Percentiles rank a stretch among this genome's conserved stretches.
phyloP scores from a whole-genome alignment of 192 early-diverging fungal species.

The Umbelopsis isabellina region DNA sequence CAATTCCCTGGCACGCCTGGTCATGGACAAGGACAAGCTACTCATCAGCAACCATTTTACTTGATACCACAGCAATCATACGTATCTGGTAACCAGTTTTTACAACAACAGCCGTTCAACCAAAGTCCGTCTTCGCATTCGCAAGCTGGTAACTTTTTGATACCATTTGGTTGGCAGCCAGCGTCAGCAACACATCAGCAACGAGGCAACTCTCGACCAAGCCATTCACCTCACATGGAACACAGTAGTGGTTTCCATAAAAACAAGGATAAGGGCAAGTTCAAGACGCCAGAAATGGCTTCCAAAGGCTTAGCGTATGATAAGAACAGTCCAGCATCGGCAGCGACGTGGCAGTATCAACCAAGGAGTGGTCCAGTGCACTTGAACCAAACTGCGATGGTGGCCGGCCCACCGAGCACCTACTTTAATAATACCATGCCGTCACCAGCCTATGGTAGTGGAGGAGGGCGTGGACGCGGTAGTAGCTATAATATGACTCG shows the following conservation, averaged over 20 bases:
- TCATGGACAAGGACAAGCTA: conserved; percentile 7
- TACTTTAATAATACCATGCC: conserved; percentile 21
- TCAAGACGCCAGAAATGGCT: conserved; percentile 8
- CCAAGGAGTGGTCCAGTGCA: conserved; percentile 9
- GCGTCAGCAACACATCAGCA: conserved; percentile 5
- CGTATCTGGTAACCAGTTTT: conserved; percentile 11
- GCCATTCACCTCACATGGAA: conserved; percentile 4
- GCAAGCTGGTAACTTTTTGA: conserved; percentile 7
- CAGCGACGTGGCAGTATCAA: neutral
- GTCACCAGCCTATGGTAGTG: conserved; percentile 6
- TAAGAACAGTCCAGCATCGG: neutral
- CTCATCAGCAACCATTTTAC: conserved; percentile 11
- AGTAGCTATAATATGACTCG: conserved; percentile 8
- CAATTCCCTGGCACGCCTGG: conserved; percentile 11
- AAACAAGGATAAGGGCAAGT: conserved; percentile 11
- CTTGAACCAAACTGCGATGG: conserved; percentile 16
- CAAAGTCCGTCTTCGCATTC: neutral
- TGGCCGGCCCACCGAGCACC: conserved; percentile 20
- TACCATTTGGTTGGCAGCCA: conserved; percentile 17
- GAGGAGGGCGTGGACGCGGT: conserved; percentile 7
- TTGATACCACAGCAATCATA: conserved; percentile 21
- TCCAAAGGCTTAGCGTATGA: neutral
- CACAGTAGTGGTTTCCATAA: conserved; percentile 6
- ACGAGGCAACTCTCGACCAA: neutral
- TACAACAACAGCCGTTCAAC: conserved; percentile 13